These are phyloP conservation scores for Vaccinium macrocarpon DNA, from an alignment of 148 eudicot species.

Conservation along the genomic window DNA sequence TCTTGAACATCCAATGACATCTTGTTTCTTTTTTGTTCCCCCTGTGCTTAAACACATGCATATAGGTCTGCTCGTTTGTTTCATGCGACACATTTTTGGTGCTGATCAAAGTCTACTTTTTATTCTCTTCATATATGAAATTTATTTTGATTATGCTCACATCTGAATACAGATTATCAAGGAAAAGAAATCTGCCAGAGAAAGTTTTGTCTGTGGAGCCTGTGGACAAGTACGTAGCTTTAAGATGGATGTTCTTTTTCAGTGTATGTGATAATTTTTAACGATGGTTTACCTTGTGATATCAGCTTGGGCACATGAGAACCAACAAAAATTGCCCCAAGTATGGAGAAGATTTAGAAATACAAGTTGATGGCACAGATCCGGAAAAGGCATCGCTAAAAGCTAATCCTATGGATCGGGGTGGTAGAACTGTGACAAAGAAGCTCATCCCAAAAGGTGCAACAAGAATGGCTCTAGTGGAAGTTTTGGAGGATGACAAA, in stretches of 20 bases:
- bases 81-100: background rate
- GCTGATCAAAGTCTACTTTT: background rate
- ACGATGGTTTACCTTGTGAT: slow-evolving; percentile 10
- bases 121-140: background rate
- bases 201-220: slow-evolving; percentile 95
- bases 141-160: slow-evolving; percentile 9
- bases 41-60: background rate
- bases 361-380: slow-evolving; percentile 52
- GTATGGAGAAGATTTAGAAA: slow-evolving; percentile 70
- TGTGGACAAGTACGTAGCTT: slow-evolving; percentile 79
- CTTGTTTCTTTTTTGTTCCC: background rate
- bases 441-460: slow-evolving; percentile 40
- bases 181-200: slow-evolving; percentile 93
- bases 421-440: slow-evolving; percentile 28
- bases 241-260: slow-evolving; percentile 7
- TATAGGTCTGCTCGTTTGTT: background rate
- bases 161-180: slow-evolving; percentile 49
- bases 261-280: background rate
- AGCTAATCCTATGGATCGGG: slow-evolving; percentile 42
- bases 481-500: slow-evolving; percentile 61
- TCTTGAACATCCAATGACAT: slow-evolving; percentile 12
- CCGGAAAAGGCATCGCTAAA: slow-evolving; percentile 49
- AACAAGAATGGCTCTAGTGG: slow-evolving; percentile 35
- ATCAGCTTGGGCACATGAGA: slow-evolving; percentile 94
- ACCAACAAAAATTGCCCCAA: slow-evolving; percentile 94